Percentiles rank a stretch among this genome's conserved stretches.
Conservation (phyloP, 495 filamentous ascomycete species). For the Rostrohypoxylon terebratum region DNA sequence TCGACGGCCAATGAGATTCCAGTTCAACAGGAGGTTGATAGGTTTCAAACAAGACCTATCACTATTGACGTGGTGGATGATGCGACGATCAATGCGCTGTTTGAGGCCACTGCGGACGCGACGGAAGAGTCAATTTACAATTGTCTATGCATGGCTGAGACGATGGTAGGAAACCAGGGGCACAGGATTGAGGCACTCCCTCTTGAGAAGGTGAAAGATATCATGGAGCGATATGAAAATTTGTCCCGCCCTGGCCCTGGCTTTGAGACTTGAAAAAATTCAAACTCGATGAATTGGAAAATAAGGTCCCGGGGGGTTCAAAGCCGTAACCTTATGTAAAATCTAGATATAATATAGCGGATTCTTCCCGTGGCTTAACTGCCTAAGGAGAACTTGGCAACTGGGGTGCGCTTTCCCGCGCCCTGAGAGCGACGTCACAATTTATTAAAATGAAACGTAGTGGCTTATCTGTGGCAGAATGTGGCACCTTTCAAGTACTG, state of each 20-base stretch:
- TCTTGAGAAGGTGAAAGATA: conserved; percentile 58
- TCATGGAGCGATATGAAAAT: conserved; percentile 58
- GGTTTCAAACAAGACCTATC: conserved; percentile 53
- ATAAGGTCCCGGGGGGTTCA: too few species aligned
- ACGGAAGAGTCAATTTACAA: conserved; percentile 68
- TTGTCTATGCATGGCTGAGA: conserved; percentile 62
- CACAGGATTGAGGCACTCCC: conserved; percentile 58
- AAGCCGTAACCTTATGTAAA: too few species aligned
- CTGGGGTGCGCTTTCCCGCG: neutral
- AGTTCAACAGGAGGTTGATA: conserved; percentile 49
- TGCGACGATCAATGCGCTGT: conserved; percentile 61
- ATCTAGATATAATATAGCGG: too few species aligned
- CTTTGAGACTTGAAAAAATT: too few species aligned
- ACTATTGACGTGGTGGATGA: conserved; percentile 59
- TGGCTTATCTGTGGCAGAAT: conserved; percentile 1
- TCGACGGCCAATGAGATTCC: conserved; percentile 61
- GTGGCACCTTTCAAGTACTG: neutral
- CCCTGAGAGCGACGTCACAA: conserved; percentile 1
- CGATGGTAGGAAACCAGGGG: conserved; percentile 56
- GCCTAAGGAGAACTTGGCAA: neutral
- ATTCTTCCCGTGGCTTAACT: too few species aligned
- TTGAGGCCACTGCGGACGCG: conserved; percentile 62
- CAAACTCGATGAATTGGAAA: neutral
- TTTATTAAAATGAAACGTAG: neutral
- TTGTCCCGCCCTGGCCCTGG: neutral